phyloP scores from a whole-genome alignment of 2,329 filamentous ascomycete genomes.

The Colletotrichum sansevieriae region DNA sequence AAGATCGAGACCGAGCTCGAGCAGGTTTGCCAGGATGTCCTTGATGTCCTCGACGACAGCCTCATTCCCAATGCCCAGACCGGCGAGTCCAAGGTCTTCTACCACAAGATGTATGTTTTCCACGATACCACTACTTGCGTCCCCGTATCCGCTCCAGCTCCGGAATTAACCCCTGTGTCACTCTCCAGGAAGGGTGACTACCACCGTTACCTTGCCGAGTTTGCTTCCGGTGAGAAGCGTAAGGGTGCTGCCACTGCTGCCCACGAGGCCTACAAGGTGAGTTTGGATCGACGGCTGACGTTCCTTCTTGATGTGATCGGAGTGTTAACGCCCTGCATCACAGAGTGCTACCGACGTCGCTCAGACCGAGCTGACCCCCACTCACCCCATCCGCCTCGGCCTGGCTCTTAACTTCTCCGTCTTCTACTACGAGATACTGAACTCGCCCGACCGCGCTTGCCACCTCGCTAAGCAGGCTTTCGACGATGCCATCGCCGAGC shows the following conservation, averaged over 20 bases:
- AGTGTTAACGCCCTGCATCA: slow-evolving; percentile 28
- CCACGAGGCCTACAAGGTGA: slow-evolving; percentile 97
- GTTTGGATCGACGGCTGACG: slow-evolving; percentile 41
- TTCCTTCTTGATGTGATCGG: background rate
- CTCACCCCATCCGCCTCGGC: slow-evolving; percentile 97
- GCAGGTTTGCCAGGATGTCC: slow-evolving; percentile 97
- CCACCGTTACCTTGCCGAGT: slow-evolving; percentile 95
- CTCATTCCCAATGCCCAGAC: slow-evolving; percentile 96
- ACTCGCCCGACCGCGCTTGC: slow-evolving; percentile 97
- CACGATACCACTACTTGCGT: slow-evolving; percentile 1
- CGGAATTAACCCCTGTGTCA: slow-evolving; percentile 36
- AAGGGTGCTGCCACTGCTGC: slow-evolving; percentile 88
- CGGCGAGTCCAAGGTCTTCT: slow-evolving; percentile 99
- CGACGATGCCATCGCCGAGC: slow-evolving; percentile 98
- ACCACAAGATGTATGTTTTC: slow-evolving; percentile 95
- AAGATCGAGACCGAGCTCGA: slow-evolving; percentile 99
- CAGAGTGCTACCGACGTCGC: slow-evolving; percentile 98
- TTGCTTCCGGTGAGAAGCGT: slow-evolving; percentile 92
- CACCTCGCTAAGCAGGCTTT: slow-evolving; percentile 99
- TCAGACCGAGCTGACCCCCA: slow-evolving; percentile 96
- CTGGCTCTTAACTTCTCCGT: slow-evolving; percentile 99
- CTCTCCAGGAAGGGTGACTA: slow-evolving; percentile 90
- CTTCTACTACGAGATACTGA: slow-evolving; percentile 99
- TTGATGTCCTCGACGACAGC: slow-evolving; percentile 92
- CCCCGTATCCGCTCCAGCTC: slow-evolving; percentile 15